Evolutionary conservation across 306 rosid genomes (phyloP).

Genomic region (Citrullus colocynthis): DNA sequence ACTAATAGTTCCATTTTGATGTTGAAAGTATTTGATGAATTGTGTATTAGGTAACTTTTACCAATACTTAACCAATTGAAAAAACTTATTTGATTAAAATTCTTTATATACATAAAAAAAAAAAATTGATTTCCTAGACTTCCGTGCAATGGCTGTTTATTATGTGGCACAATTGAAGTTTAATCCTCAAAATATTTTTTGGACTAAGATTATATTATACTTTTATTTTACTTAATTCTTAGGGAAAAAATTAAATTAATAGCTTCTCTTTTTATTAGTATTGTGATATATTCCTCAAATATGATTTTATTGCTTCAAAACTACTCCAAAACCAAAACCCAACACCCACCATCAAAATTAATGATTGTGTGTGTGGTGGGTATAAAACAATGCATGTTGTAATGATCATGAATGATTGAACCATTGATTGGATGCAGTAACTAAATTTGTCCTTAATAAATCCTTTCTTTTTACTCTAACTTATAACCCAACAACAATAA

Average conservation of each 20-base stretch:
- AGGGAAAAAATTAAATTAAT: neutral
- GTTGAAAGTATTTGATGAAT: neutral
- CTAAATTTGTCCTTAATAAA: neutral
- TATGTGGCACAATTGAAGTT: neutral
- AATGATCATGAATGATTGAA: neutral
- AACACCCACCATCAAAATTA: neutral
- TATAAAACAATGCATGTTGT: neutral
- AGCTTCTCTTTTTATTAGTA: neutral
- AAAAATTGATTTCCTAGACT: neutral
- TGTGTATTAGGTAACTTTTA: neutral
- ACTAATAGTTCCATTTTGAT: neutral
- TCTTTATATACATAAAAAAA: no score
- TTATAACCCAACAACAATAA: neutral
- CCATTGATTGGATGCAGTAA: neutral
- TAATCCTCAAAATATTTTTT: neutral
- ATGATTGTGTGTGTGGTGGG: constrained; percentile 2
- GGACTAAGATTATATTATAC: neutral
- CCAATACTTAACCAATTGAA: neutral
- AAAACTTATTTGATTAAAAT: neutral
- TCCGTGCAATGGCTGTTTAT: neutral
- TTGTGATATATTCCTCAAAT: neutral
- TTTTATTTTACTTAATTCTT: neutral
- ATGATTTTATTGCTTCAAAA: neutral
- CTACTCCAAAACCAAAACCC: neutral
- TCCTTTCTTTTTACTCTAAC: neutral